phyloP scores from a whole-genome alignment of 345 rosid genomes.

The Iberis pinnata region DNA sequence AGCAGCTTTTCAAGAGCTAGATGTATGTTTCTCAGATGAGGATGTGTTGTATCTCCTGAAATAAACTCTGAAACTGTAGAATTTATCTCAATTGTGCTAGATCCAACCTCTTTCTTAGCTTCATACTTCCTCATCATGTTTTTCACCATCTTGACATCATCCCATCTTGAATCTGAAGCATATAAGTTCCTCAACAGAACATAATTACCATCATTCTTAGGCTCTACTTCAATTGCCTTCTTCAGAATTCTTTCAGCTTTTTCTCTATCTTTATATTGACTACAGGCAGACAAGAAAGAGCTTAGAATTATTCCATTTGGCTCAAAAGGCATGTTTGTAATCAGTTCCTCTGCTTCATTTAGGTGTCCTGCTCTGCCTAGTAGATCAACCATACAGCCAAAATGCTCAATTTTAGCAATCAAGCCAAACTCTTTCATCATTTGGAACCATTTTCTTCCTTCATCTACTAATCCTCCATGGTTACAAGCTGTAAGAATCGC shows the following conservation, averaged over 20 bases:
- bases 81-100: conserved; percentile 58
- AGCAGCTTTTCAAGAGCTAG: conserved; percentile 36
- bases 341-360: conserved; percentile 62
- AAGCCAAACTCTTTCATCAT: conserved; percentile 47
- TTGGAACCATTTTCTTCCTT: conserved; percentile 63
- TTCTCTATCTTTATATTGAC: conserved; percentile 40
- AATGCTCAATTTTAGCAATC: conserved; percentile 53
- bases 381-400: conserved; percentile 68
- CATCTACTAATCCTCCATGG: conserved; percentile 66
- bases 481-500: conserved; percentile 70
- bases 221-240: conserved; percentile 38
- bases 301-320: conserved; percentile 59
- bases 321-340: conserved; percentile 52
- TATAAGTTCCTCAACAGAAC: conserved; percentile 57
- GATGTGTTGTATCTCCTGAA: conserved; percentile 50
- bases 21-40: conserved; percentile 30
- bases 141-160: conserved; percentile 47
- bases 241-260: conserved; percentile 47
- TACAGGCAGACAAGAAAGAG: conserved; percentile 63
- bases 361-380: conserved; percentile 59
- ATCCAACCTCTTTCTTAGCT: conserved; percentile 59
- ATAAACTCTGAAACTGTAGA: conserved; percentile 49
- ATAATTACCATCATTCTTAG: conserved; percentile 55
- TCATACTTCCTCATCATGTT: conserved; percentile 52
- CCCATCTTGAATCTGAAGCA: conserved; percentile 58